Percentiles rank a stretch among this genome's conserved stretches.
Conservation (phyloP, 495 filamentous ascomycete species). For the Talaromyces trachyspermus region DNA sequence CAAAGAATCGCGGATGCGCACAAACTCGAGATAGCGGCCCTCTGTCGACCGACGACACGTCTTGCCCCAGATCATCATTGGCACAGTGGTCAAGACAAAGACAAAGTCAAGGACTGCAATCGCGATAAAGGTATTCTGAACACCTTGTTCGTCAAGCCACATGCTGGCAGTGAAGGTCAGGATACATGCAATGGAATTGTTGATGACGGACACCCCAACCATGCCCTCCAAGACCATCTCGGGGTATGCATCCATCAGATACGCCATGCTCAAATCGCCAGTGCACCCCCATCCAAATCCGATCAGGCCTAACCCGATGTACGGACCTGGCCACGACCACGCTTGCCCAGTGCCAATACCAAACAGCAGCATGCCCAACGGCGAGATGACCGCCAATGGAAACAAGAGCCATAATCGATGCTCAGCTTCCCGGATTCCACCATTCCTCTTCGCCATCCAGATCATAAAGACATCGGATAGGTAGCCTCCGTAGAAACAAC, state of each 20-base stretch:
- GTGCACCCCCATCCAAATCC: conserved; percentile 31
- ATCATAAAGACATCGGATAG: conserved; percentile 26
- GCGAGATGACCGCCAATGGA: conserved; percentile 20
- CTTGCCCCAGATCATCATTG: conserved; percentile 19
- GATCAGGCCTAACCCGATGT: conserved; percentile 24
- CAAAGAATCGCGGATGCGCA: conserved; percentile 7
- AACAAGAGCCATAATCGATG: conserved; percentile 29
- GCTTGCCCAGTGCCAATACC: conserved; percentile 23
- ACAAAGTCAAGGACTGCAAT: conserved; percentile 17
- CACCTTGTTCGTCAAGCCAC: conserved; percentile 14
- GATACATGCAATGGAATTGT: conserved; percentile 28
- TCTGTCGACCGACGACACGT: conserved; percentile 8
- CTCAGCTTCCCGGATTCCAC: conserved; percentile 26
- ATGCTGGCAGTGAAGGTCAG: conserved; percentile 22
- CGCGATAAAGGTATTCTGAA: conserved; percentile 20
- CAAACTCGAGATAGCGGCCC: conserved; percentile 10
- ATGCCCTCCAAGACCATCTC: conserved; percentile 29
- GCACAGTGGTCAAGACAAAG: conserved; percentile 13
- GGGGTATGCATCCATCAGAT: conserved; percentile 26
- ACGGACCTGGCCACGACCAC: conserved; percentile 18
- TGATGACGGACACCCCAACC: conserved; percentile 29
- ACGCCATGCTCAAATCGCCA: conserved; percentile 26
- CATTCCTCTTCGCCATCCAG: conserved; percentile 23
- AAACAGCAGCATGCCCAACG: conserved; percentile 27
- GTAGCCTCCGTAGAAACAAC: conserved; percentile 30